Conservation (phyloP, 495 filamentous ascomycete genomes). For the Barbatosphaeria neglecta region DNA sequence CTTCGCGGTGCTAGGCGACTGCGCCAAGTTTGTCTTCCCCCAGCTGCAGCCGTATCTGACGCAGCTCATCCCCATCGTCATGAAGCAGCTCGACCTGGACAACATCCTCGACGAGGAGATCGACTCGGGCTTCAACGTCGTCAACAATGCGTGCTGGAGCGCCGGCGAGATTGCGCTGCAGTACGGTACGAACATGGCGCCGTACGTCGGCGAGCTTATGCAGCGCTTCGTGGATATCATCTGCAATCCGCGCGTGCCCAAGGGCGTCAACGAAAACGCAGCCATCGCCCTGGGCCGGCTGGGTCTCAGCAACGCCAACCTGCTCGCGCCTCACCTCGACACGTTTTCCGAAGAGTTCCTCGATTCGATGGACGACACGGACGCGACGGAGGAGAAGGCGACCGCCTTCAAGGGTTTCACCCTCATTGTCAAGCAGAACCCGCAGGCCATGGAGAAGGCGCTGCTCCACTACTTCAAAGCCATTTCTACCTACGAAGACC, state of each 20-base stretch:
- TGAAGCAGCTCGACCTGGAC: slow-evolving; percentile 77
- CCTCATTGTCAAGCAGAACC: slow-evolving; percentile 72
- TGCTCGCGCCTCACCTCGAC: slow-evolving; percentile 69
- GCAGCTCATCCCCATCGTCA: slow-evolving; percentile 62
- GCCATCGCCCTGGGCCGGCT: slow-evolving; percentile 86
- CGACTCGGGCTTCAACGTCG: slow-evolving; percentile 70
- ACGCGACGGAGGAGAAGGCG: slow-evolving; percentile 87
- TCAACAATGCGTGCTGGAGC: slow-evolving; percentile 99
- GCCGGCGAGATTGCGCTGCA: slow-evolving; percentile 87
- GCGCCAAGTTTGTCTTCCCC: slow-evolving; percentile 86
- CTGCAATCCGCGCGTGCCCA: slow-evolving; percentile 71
- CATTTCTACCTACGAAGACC: slow-evolving; percentile 65
- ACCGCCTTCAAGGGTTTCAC: slow-evolving; percentile 87
- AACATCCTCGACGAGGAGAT: slow-evolving; percentile 60
- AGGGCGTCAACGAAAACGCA: slow-evolving; percentile 87
- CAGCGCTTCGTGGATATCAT: background rate
- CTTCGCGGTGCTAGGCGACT: slow-evolving; percentile 91
- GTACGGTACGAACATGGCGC: slow-evolving; percentile 56
- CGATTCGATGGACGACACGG: slow-evolving; percentile 67
- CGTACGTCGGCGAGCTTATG: slow-evolving; percentile 24
- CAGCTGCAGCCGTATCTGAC: slow-evolving; percentile 67
- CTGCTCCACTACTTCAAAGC: slow-evolving; percentile 72
- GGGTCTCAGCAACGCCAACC: slow-evolving; percentile 66
- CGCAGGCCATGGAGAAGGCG: slow-evolving; percentile 79
- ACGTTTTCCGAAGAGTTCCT: slow-evolving; percentile 75